A percentile compares a stretch with the other conserved stretches of the same genome.
phyloP scores from a whole-genome alignment of 2,329 filamentous ascomycete genomes.

The Nothophaeocryptopus gaeumannii region DNA sequence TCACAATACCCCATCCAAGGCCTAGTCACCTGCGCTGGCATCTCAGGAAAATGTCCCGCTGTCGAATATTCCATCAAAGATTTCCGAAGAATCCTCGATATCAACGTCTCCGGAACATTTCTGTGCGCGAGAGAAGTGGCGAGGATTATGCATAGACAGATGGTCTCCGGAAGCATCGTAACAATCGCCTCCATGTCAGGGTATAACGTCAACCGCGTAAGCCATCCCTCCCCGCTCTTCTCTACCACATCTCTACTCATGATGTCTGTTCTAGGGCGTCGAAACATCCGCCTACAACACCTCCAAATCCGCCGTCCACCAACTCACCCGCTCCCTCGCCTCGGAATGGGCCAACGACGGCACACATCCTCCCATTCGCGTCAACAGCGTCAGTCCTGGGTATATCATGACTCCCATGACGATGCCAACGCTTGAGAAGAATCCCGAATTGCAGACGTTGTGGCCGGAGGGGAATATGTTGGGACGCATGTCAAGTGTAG shows the following conservation, averaged over 20 bases:
- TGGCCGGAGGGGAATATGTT: slow-evolving; percentile 11
- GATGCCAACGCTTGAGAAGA: background rate
- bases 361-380: slow-evolving; percentile 6
- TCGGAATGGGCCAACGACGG: slow-evolving; percentile 48
- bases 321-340: slow-evolving; percentile 50
- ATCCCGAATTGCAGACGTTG: background rate
- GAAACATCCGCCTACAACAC: slow-evolving; percentile 50
- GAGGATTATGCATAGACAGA: slow-evolving; percentile 26
- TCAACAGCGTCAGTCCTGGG: slow-evolving; percentile 9
- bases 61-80: slow-evolving; percentile 29
- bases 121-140: slow-evolving; percentile 30
- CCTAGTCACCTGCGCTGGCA: slow-evolving; percentile 19
- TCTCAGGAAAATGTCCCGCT: slow-evolving; percentile 22
- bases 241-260: no score
- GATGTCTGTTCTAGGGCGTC: slow-evolving; percentile 39
- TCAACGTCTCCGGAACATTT: slow-evolving; percentile 36
- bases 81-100: slow-evolving; percentile 35
- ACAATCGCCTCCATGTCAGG: slow-evolving; percentile 37
- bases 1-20: slow-evolving; percentile 48
- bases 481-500: slow-evolving; percentile 7
- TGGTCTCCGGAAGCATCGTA: slow-evolving; percentile 34
- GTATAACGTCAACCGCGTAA: slow-evolving; percentile 30
- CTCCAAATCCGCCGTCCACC: slow-evolving; percentile 53
- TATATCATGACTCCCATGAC: slow-evolving; percentile 10
- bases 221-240: background rate